Evolutionary conservation across 2,329 filamentous ascomycete species (phyloP).

Genomic region (Sclerotinia spermophila): DNA sequence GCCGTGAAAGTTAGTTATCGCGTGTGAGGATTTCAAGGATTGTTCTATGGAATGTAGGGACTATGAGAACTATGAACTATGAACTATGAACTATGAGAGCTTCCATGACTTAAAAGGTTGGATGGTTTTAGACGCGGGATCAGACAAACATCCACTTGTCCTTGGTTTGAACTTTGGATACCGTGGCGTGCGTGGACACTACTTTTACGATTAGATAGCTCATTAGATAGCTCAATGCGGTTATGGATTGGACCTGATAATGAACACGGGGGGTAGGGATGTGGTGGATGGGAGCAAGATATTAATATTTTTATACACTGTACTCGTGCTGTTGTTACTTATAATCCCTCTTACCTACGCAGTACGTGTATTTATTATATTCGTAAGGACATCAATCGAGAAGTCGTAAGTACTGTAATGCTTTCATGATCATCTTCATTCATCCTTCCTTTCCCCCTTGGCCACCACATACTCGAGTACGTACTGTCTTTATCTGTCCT

Average conservation of each 20-base stretch:
- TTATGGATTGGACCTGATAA: constrained; percentile 1
- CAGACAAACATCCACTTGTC: constrained; percentile 5
- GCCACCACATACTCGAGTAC: background rate
- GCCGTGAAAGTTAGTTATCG: constrained; percentile 6
- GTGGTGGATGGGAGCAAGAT: background rate
- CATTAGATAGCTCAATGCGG: background rate
- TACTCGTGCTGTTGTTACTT: too few relatives aligned
- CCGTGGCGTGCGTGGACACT: too few relatives aligned
- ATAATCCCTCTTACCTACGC: background rate
- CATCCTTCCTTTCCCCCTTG: too few relatives aligned
- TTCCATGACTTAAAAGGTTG: background rate
- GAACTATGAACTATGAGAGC: background rate
- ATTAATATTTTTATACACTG: too few relatives aligned
- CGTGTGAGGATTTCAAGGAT: constrained; percentile 5
- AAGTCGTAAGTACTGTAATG: background rate
- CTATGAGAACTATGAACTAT: background rate
- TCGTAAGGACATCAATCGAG: background rate
- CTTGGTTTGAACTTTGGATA: background rate
- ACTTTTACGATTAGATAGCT: background rate
- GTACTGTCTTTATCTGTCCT: background rate
- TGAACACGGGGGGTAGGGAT: constrained; percentile 3
- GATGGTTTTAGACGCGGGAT: constrained; percentile 4
- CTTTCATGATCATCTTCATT: background rate
- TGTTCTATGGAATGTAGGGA: constrained; percentile 14
- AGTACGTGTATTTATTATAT: background rate